Evolutionary conservation across 2,329 filamentous ascomycete species (phyloP), one percentile per base, ranked within the genome.

Genomic region (Clarireedia monteithiana): DNA sequence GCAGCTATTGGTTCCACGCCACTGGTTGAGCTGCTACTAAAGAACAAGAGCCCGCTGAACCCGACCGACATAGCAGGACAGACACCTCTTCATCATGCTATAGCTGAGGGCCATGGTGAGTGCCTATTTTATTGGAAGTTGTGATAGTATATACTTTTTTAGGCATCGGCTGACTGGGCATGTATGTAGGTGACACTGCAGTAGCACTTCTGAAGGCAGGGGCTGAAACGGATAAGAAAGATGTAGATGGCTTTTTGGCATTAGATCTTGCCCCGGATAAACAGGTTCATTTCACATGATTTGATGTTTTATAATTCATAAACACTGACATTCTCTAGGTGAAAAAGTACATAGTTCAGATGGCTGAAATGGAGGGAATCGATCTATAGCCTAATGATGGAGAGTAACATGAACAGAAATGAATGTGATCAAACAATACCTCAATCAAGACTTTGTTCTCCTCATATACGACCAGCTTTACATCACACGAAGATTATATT

Each of bases 1-100:
- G 92, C 94, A 0, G 92, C 94, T 2, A 83, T 91, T 3, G 95
- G 95, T 6, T 92, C 87, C 4, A 81, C 87, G n/a, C 91, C 92
- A 5, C 90, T 99, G 74, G 78, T 95, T 48, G 87, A 84, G 64
- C 73, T 95, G 39, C 74, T 99, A 14, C 74, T 96, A 15, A 82
- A 88, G 65, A 81, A 88, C 63, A 79, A 77, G 62, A 95, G 89
- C 62, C 91, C 92, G 0, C 68, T 97, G 24, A 89, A 96, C 70
- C 85, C 90, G 2, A 85, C 86, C 2, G 94, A 99, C 73, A 75
- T 77, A 38, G 84, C 90, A 63, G 92, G 92, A 1, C 84, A 88
- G 69, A 97, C 94, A 24, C 86, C 94, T 3, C 75, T 99, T 65
- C 94, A 99, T 72, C 94, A 99, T 68, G 84, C 89, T 12, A 74